Evolutionary conservation across 1,284 basidiomycete genomes (phyloP), one percentile per base, ranked within the genome.

Genomic region (Malassezia obtusa): DNA sequence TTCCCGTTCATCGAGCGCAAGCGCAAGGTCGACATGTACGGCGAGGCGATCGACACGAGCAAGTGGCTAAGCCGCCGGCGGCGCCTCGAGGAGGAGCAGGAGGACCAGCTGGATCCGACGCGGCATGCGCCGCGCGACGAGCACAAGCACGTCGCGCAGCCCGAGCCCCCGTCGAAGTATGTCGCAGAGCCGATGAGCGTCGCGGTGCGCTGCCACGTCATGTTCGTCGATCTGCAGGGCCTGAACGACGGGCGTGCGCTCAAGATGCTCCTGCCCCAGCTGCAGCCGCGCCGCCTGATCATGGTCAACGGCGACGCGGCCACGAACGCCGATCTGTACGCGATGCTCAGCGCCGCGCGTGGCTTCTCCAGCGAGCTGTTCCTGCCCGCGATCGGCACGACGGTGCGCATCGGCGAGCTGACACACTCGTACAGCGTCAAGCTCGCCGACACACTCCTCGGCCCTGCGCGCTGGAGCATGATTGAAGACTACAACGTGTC

Each of bases 401-500:
- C 78, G 9, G 77, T 95, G 33, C 84, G 85, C 67, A 90, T 98
- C 60, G 94, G 94, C 37, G 90, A 96, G 75, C 88, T 95, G 63
- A 92, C 89, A 12, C 88, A 87, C 67, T 89, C 83, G 68, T 98
- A 89, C 76, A 90, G 90, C 1, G 84, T 98, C 59, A 87, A 87
- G 10, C 81, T 99, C 41, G 89, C 89, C 56, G 94, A 98, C 60
- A 83, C 86, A 62, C 77, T 95, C 57, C 76, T 94, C 60, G 80
- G 79, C 3, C 81, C 83, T 1, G 76, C 96, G 57, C 84, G 84
- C 72, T 86, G 95, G 83, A 91, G 89, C 11, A 60, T 92, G 86
- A 94, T 95, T 69, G 94, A 98, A 68, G 92, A 94, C 67, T 96
- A 91, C 72, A 89, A 96, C 74, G 86, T 98, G 36, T 88, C 86